phyloP scores from a whole-genome alignment of 257 asterid species.

The Scutellaria baicalensis region DNA sequence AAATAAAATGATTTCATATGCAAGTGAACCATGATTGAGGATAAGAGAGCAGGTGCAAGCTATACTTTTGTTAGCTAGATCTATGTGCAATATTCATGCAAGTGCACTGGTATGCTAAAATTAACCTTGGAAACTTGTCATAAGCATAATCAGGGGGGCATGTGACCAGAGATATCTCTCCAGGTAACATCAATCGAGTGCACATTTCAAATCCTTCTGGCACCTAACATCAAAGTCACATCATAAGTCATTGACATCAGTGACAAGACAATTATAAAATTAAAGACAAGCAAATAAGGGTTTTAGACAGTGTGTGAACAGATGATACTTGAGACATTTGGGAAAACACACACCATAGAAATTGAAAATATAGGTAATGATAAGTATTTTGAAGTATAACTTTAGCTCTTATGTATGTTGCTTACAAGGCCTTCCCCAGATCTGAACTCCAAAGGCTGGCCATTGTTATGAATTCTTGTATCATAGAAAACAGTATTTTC shows the following conservation, averaged over 20 bases:
- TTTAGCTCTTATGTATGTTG: slow-evolving; percentile 16
- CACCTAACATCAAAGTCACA: slow-evolving; percentile 43
- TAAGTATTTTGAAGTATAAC: not conserved
- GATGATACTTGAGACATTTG: not conserved
- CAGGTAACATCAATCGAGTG: slow-evolving; percentile 92
- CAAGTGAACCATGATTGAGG: not conserved
- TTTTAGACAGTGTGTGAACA: not conserved
- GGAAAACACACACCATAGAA: not conserved
- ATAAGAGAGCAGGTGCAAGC: not conserved
- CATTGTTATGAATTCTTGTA: slow-evolving; percentile 61
- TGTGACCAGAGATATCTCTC: slow-evolving; percentile 80
- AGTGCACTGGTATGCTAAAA: not conserved
- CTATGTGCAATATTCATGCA: not conserved
- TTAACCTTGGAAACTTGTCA: slow-evolving; percentile 85
- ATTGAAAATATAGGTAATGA: not conserved
- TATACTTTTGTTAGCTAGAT: not conserved
- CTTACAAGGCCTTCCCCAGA: slow-evolving; percentile 99
- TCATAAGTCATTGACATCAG: slow-evolving; percentile 2
- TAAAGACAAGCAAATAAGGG: not conserved
- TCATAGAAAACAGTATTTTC: slow-evolving; percentile 77
- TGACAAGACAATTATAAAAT: not conserved
- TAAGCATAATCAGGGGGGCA: slow-evolving; percentile 99
- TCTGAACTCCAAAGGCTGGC: slow-evolving; percentile 88
- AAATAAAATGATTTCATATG: not conserved
- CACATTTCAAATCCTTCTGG: slow-evolving; percentile 99